These are phyloP conservation scores for Ulota crispa DNA, from an alignment of 225 moss, liverwort and hornwort species.

Conservation along the genomic window DNA sequence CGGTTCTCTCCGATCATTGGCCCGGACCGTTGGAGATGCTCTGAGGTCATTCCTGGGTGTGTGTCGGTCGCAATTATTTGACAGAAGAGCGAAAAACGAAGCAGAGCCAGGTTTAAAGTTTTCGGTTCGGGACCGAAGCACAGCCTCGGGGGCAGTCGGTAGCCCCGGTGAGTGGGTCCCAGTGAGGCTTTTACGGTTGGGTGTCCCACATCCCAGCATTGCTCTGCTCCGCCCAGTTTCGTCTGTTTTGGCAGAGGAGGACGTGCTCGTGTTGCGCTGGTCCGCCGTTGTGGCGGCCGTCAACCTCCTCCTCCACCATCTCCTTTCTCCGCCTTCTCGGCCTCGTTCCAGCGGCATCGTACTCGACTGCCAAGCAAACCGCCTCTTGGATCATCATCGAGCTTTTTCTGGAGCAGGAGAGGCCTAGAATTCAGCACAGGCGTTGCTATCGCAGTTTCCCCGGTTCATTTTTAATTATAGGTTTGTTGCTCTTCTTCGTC, in stretches of 20 bases:
- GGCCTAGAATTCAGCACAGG: neutral
- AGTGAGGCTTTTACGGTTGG: neutral
- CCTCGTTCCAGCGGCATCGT: neutral
- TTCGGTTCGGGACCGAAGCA: neutral
- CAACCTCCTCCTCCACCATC: neutral
- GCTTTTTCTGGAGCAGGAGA: neutral
- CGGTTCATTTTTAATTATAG: neutral
- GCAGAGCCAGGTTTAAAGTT: neutral
- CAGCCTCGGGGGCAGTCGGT: neutral
- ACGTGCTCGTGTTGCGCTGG: conserved; percentile 24
- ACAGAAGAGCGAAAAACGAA: neutral
- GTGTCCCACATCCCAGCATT: neutral
- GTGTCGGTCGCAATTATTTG: neutral
- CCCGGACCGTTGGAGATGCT: too few relatives aligned
- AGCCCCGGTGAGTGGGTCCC: neutral
- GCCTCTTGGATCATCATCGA: neutral
- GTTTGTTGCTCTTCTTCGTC: neutral
- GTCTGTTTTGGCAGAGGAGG: neutral
- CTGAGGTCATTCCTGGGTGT: too few relatives aligned
- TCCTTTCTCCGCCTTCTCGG: too few relatives aligned
- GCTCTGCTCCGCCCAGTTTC: conserved; percentile 14
- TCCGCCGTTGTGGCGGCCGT: conserved; percentile 22
- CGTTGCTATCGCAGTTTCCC: neutral
- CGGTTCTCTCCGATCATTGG: too few relatives aligned
- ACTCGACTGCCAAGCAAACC: neutral